A percentile compares a stretch with the other conserved stretches of the same genome.
These are phyloP conservation scores for Rhodamnia rubescens DNA, from an alignment of 345 rosid species.

Conservation along the genomic window DNA sequence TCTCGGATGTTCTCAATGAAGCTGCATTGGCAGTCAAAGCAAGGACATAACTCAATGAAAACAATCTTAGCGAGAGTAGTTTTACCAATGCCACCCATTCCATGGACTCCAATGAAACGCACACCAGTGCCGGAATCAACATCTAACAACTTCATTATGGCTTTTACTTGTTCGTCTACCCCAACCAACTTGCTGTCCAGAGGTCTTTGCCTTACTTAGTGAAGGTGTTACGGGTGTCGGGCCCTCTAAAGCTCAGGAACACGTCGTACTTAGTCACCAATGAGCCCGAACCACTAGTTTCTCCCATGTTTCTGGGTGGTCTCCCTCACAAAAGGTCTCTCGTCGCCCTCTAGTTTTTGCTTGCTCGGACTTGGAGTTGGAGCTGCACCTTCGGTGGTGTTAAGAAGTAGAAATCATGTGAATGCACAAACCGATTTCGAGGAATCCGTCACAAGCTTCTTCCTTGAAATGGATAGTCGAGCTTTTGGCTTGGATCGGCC, in stretches of 20 bases:
- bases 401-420: background rate
- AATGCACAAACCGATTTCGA: too few relatives aligned
- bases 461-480: too few relatives aligned
- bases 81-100: background rate
- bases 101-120: background rate
- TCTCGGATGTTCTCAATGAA: background rate
- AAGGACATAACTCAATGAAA: background rate
- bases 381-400: background rate
- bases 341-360: background rate
- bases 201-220: background rate
- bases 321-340: too few relatives aligned
- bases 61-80: background rate
- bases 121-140: background rate
- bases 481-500: too few relatives aligned
- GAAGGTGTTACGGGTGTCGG: background rate
- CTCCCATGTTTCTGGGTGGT: too few relatives aligned
- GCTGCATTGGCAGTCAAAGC: background rate
- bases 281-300: too few relatives aligned
- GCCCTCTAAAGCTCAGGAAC: background rate
- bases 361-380: background rate
- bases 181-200: background rate
- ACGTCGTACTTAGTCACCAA: too few relatives aligned
- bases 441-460: too few relatives aligned
- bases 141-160: background rate
- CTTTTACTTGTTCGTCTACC: background rate